These are phyloP conservation scores for Gliomastix tumulicola DNA, from an alignment of 2,329 filamentous ascomycete genomes.

Conservation along the genomic window DNA sequence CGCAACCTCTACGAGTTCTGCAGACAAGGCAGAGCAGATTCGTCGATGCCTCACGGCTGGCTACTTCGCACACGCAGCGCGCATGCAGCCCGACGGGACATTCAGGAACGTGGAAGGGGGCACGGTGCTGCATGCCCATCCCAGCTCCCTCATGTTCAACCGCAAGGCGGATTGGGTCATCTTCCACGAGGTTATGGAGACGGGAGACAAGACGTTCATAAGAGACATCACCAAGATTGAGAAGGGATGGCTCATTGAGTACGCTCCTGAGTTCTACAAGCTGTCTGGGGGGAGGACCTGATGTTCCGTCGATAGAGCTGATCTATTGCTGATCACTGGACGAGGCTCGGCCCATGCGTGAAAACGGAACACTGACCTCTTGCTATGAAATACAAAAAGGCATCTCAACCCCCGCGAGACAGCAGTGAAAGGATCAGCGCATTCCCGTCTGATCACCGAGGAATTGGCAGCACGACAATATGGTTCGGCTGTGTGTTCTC, in stretches of 20 bases:
- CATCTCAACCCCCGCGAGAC: too few species aligned
- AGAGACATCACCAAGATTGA: constrained; percentile 90
- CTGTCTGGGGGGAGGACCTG: too few species aligned
- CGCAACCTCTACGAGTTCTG: constrained; percentile 59
- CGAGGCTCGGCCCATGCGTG: too few species aligned
- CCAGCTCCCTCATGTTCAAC: constrained; percentile 91
- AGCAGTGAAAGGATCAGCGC: too few species aligned
- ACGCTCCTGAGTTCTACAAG: constrained; percentile 74
- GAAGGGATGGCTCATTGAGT: constrained; percentile 86
- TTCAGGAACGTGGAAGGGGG: constrained; percentile 81
- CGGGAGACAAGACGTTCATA: constrained; percentile 80
- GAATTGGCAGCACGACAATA: too few species aligned
- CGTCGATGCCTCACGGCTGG: constrained; percentile 79
- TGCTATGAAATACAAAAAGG: too few species aligned
- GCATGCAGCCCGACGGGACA: constrained; percentile 88
- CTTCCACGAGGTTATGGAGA: constrained; percentile 91
- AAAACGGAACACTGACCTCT: too few species aligned
- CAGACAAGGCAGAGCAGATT: constrained; percentile 60
- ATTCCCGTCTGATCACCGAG: too few species aligned
- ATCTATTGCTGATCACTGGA: too few species aligned
- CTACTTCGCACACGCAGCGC: constrained; percentile 88
- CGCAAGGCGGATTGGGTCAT: constrained; percentile 95
- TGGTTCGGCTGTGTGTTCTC: too few species aligned
- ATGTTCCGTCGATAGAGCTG: too few species aligned
- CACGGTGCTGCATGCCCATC: constrained; percentile 77